phyloP scores from a whole-genome alignment of 345 rosid genomes.

The Lumnitzera littorea region DNA sequence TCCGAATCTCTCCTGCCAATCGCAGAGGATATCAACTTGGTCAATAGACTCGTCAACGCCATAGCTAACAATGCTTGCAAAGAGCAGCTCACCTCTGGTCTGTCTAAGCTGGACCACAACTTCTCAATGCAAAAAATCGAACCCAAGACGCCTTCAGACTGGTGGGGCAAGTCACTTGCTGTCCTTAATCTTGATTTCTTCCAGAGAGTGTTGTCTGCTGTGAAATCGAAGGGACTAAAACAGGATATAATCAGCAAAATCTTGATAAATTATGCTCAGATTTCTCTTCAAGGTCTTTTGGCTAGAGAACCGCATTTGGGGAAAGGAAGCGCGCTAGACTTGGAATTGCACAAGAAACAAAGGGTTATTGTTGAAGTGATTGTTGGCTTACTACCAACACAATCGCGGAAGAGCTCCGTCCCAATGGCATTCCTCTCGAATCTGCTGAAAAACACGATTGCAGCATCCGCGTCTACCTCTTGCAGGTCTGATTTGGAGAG shows the following conservation, averaged over 20 bases:
- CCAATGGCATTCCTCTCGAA: slow-evolving; percentile 94
- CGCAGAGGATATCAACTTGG: slow-evolving; percentile 73
- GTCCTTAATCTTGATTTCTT: slow-evolving; percentile 70
- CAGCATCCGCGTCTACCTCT: slow-evolving; percentile 54
- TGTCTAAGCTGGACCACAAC: slow-evolving; percentile 74
- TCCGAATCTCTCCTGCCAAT: slow-evolving; percentile 72
- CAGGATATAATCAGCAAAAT: slow-evolving; percentile 96
- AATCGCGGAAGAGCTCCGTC: slow-evolving; percentile 77
- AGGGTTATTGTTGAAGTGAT: slow-evolving; percentile 69
- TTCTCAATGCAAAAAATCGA: slow-evolving; percentile 42
- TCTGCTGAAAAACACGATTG: slow-evolving; percentile 67
- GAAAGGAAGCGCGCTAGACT: slow-evolving; percentile 51
- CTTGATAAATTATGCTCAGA: slow-evolving; percentile 70
- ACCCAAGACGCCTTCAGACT: slow-evolving; percentile 70
- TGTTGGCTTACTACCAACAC: slow-evolving; percentile 71
- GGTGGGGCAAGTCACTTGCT: slow-evolving; percentile 92
- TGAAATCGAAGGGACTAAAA: slow-evolving; percentile 82
- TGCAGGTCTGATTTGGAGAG: slow-evolving; percentile 83
- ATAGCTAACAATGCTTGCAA: slow-evolving; percentile 87
- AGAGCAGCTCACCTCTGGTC: slow-evolving; percentile 93
- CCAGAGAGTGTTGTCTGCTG: slow-evolving; percentile 71
- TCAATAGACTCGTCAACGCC: slow-evolving; percentile 54
- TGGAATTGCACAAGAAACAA: slow-evolving; percentile 72
- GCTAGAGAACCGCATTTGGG: slow-evolving; percentile 50
- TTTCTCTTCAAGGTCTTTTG: slow-evolving; percentile 67